Evolutionary conservation across 345 rosid species (phyloP), one percentile per base, ranked within the genome.

Genomic region (Theobroma cacao): DNA sequence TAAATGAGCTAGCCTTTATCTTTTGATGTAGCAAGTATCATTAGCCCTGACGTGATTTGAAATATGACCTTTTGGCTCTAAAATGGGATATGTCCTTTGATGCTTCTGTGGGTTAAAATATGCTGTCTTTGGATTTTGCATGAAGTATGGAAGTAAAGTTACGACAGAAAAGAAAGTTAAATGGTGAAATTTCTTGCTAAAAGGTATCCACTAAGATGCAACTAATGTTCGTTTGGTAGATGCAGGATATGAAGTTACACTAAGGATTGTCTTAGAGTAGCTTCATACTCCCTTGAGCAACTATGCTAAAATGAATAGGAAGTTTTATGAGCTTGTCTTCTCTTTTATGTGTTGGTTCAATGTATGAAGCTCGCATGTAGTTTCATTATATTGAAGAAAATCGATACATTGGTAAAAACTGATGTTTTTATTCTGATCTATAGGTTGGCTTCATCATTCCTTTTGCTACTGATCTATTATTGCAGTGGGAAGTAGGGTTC

Each of bases 1-100:
- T 55, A n/a, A 72, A 50, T 55, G 76, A 73, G 76, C 63, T 55
- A 34, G 62, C 17, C 20, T 72, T 47, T 40, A 47, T 69, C 6
- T 30, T 53, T 40, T 75, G 41, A 31, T 50, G 59, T 71, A 31
- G 75, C 34, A 15, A 24, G 73, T 45, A 68, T 67, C 74, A 30
- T 30, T 70, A 48, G 58, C 74, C 69, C 15, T 71, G 43, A 4
- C 18, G 30, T 31, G 40, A 71, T 50, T 22, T 50, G 59, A 33
- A 71, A 71, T 18, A 55, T 50, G 60, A 30, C 24, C 40, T 65
- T 65, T 41, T 66, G 11, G 52, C 13, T 63, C 26, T 36, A 63
- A 60, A 60, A 7, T 31, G 65, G 33, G 71, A 65, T 10, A 11
- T 22, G 7, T 20, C 18, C 28, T 28, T 31, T 30, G 18, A 8